Percentiles rank a stretch among this genome's conserved stretches.
phyloP scores from a whole-genome alignment of 1,284 basidiomycete species.

The Agroathelia rolfsii region DNA sequence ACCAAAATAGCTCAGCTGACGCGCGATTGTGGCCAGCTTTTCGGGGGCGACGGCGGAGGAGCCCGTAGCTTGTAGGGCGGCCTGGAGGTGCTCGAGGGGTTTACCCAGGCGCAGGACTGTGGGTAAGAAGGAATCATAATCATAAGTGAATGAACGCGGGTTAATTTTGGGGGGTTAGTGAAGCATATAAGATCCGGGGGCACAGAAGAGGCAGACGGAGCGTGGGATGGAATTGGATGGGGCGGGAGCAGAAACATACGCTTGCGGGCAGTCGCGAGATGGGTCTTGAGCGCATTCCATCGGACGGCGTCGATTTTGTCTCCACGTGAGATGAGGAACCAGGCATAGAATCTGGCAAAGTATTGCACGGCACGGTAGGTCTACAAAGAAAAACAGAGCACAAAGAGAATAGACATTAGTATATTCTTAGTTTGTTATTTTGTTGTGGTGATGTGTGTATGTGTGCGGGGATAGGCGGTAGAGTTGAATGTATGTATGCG shows the following conservation, averaged over 20 bases:
- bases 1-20: conserved; percentile 87
- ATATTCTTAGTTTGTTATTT: too few species aligned
- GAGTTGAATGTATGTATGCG: conserved; percentile 2
- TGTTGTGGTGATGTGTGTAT: too few species aligned
- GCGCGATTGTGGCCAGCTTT: conserved; percentile 70
- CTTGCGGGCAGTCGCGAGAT: conserved; percentile 72
- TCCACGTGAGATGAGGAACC: conserved; percentile 62
- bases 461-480: conserved; percentile 1
- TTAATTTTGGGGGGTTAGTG: conserved; percentile 3
- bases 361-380: conserved; percentile 89
- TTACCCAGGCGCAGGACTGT: conserved; percentile 90
- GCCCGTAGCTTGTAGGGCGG: conserved; percentile 74
- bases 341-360: conserved; percentile 84
- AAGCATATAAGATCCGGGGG: conserved; percentile 5
- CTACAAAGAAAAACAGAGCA: conserved; percentile 36
- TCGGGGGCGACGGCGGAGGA: conserved; percentile 55
- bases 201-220: conserved; percentile 3
- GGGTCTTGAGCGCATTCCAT: conserved; percentile 74
- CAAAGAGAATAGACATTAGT: too few species aligned
- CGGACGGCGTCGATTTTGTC: conserved; percentile 56
- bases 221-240: not conserved
- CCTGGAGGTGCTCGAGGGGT: conserved; percentile 90
- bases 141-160: too few species aligned
- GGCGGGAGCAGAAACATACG: conserved; percentile 34
- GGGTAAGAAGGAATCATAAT: not conserved